Percentiles rank a stretch among this genome's conserved stretches.
Conservation (phyloP, 208 protist species). For the Novymonas esmeraldas region DNA sequence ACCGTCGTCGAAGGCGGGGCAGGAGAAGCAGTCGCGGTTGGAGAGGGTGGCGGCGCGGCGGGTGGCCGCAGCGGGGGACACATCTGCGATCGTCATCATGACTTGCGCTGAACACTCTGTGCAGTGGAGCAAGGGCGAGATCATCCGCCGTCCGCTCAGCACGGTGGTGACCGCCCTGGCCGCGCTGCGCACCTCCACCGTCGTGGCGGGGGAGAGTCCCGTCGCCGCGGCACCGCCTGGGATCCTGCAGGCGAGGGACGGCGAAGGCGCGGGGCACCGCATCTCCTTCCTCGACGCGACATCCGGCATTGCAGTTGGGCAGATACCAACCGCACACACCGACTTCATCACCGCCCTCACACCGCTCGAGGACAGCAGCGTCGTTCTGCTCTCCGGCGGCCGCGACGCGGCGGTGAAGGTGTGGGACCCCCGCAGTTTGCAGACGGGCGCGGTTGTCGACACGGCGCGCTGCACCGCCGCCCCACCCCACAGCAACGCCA, state of each 20-base stretch:
- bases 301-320: constrained; percentile 45
- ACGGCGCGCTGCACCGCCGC: constrained; percentile 30
- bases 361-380: constrained; percentile 56
- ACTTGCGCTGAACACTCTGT: constrained; percentile 58
- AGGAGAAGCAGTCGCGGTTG: neutral
- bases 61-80: constrained; percentile 1
- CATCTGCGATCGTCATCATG: constrained; percentile 50
- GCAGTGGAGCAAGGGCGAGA: constrained; percentile 61
- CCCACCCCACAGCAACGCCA: constrained; percentile 54
- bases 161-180: constrained; percentile 65
- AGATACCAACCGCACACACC: constrained; percentile 53
- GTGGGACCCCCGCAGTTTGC: constrained; percentile 69
- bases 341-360: constrained; percentile 79
- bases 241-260: neutral
- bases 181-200: constrained; percentile 56
- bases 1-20: too few relatives aligned
- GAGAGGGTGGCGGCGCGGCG: neutral
- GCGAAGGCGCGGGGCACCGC: constrained; percentile 11
- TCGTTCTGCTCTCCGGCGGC: constrained; percentile 66
- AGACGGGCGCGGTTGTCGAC: constrained; percentile 26
- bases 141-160: constrained; percentile 50
- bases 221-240: neutral
- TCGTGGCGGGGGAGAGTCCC: constrained; percentile 62
- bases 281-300: constrained; percentile 33
- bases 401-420: constrained; percentile 73